A percentile compares a stretch with the other conserved stretches of the same genome.
Evolutionary conservation across 495 filamentous ascomycete genomes (phyloP).

Genomic region (Penicillium malachiteum): DNA sequence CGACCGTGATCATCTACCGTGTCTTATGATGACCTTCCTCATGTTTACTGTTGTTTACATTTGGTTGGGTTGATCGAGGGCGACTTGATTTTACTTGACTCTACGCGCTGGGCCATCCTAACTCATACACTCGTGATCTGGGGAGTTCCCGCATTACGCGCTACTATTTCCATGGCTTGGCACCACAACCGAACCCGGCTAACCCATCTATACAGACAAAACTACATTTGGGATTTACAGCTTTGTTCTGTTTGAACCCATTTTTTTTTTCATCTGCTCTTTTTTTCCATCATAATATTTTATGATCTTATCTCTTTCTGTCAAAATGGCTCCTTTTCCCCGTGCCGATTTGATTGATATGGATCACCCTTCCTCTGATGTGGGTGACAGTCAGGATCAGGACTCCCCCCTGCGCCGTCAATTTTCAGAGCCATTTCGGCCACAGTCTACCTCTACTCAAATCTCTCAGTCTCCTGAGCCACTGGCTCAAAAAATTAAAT

Average conservation of each 20-base stretch:
- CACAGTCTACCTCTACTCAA: constrained; percentile 37
- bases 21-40: too few species aligned
- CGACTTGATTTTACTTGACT: too few species aligned
- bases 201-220: constrained; percentile 28
- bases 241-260: background rate
- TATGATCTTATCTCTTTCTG: constrained; percentile 5
- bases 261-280: background rate
- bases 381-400: constrained; percentile 41
- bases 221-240: too few species aligned
- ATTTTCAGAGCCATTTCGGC: constrained; percentile 44
- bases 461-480: constrained; percentile 39
- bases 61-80: too few species aligned
- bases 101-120: too few species aligned
- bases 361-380: constrained; percentile 42
- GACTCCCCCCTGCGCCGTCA: constrained; percentile 45
- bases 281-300: background rate
- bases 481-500: constrained; percentile 26
- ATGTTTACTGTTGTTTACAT: too few species aligned
- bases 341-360: constrained; percentile 34
- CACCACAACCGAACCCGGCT: constrained; percentile 44
- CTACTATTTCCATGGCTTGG: constrained; percentile 42
- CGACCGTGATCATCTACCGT: constrained; percentile 25
- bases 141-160: constrained; percentile 24
- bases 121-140: constrained; percentile 7
- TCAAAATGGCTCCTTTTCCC: constrained; percentile 37